Evolutionary conservation across 75 land plant genomes (phyloP), one percentile per base, ranked within the genome.

Genomic region (Adiantum capillusveneris): DNA sequence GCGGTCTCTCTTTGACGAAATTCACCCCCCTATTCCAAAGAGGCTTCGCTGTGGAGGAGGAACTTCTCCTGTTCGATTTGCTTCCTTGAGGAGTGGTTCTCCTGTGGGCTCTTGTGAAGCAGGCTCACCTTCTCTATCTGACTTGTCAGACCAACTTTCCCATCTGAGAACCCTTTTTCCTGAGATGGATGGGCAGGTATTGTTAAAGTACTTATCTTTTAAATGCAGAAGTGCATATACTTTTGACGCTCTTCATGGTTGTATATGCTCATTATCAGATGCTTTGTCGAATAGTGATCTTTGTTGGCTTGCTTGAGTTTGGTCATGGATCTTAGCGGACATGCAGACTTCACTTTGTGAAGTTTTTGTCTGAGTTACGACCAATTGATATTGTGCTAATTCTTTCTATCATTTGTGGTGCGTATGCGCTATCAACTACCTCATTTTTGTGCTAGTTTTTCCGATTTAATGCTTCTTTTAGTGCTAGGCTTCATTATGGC

Each of bases 1-100:
- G 89, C 87, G 89, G 76, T 59, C 66, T 64, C 66, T 82, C 68
- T 84, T 84, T 51, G 86, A 85, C 42, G 86, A 84, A 26, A 52
- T 75, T 21, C 75, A 72, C 59, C 24, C 65, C 51, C 62, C 75
- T 19, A 73, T 78, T 25, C 56, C 80, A 18, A 85, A 85, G 64
- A 65, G 81, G 61, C 70, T 82, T 41, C 81, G 88, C 29, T 79
- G 74, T 51, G 24, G 44, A n/a, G 62, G 64, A 39, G 71, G 71
- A 13, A 69, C 29, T 31, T 82, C 79, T 30, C 71, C 79, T 25
- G 39, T 72, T 46, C 70, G 64, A 17, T 56, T 75, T 37, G 42
- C 64, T 54, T 74, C 11, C 52, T 65, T 29, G 66, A 67, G 0
- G 25, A 67, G 16, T 71, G 75, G 0, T 46, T 44, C 18, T 69